These are phyloP conservation scores for Lupinus albus DNA, from an alignment of 306 rosid genomes.

Conservation along the genomic window DNA sequence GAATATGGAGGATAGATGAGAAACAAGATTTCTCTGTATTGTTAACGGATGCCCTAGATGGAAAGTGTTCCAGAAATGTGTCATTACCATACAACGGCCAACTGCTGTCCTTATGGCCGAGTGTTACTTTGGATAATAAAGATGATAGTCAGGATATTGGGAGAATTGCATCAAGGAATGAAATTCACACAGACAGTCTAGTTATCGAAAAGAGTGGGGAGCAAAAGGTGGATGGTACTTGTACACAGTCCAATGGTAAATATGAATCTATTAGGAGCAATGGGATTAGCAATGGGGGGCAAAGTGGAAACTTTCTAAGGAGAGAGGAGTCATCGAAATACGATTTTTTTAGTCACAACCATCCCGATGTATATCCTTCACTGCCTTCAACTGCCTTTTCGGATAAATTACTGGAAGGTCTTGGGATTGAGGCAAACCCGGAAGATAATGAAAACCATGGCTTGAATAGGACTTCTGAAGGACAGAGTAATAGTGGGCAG, in stretches of 20 bases:
- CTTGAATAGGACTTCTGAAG: constrained; percentile 49
- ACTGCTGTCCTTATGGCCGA: constrained; percentile 33
- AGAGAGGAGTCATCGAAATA: constrained; percentile 50
- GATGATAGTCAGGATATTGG: constrained; percentile 44
- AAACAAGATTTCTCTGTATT: constrained; percentile 51
- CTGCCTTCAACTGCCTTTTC: constrained; percentile 49
- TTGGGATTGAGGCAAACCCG: constrained; percentile 38
- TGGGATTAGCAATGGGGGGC: constrained; percentile 51
- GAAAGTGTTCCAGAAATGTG: constrained; percentile 43
- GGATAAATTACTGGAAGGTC: constrained; percentile 50
- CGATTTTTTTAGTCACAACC: constrained; percentile 41
- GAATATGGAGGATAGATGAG: constrained; percentile 75
- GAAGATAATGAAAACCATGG: constrained; percentile 54
- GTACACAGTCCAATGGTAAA: constrained; percentile 44
- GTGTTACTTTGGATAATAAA: constrained; percentile 41
- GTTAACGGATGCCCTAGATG: constrained; percentile 58
- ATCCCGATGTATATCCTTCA: constrained; percentile 49
- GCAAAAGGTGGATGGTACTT: constrained; percentile 46
- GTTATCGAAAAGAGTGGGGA: constrained; percentile 43
- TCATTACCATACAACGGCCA: constrained; percentile 40
- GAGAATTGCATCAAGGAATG: constrained; percentile 40
- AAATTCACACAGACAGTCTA: constrained; percentile 38
- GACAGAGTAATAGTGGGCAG: constrained; percentile 53
- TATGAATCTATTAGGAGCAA: constrained; percentile 57
- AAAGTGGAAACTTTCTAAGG: constrained; percentile 44